These are phyloP conservation scores for Tubosaeta sp. DNA, from an alignment of 768 basidiomycete genomes.

Conservation along the genomic window DNA sequence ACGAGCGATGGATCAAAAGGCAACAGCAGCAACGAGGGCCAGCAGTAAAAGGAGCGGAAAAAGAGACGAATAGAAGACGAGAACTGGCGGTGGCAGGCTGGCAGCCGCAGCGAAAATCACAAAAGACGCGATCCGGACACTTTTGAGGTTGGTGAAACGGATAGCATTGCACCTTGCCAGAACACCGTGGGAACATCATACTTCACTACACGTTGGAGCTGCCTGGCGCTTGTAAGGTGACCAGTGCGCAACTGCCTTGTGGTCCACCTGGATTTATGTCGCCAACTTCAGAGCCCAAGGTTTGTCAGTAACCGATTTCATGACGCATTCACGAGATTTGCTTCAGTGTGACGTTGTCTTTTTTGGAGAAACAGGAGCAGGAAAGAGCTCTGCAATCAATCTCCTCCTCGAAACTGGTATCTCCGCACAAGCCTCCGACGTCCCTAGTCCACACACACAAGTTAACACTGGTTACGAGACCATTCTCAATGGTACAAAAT, in stretches of 20 bases:
- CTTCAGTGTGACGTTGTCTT: slow-evolving; percentile 17
- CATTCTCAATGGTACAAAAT: slow-evolving; percentile 1
- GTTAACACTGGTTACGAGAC: background rate
- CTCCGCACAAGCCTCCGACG: slow-evolving; percentile 8
- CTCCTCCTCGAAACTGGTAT: slow-evolving; percentile 12
- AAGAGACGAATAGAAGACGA: too few species aligned
- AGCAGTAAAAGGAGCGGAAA: too few species aligned
- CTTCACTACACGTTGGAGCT: too few species aligned
- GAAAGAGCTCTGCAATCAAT: slow-evolving; percentile 28
- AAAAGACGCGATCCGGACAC: too few species aligned
- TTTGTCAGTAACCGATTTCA: slow-evolving; percentile 1
- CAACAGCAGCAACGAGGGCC: too few species aligned
- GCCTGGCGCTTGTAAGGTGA: too few species aligned
- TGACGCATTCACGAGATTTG: background rate
- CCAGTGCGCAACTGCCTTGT: background rate
- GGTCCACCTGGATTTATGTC: background rate
- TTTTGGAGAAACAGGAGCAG: slow-evolving; percentile 21
- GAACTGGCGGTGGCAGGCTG: too few species aligned
- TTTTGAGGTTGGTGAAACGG: too few species aligned
- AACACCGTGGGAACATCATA: too few species aligned
- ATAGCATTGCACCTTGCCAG: too few species aligned
- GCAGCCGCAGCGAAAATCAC: too few species aligned
- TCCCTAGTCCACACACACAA: slow-evolving; percentile 18
- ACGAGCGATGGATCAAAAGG: too few species aligned
- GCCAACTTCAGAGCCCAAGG: slow-evolving; percentile 2